phyloP scores from a whole-genome alignment of 2,329 filamentous ascomycete species.

The Nemania diffusa region DNA sequence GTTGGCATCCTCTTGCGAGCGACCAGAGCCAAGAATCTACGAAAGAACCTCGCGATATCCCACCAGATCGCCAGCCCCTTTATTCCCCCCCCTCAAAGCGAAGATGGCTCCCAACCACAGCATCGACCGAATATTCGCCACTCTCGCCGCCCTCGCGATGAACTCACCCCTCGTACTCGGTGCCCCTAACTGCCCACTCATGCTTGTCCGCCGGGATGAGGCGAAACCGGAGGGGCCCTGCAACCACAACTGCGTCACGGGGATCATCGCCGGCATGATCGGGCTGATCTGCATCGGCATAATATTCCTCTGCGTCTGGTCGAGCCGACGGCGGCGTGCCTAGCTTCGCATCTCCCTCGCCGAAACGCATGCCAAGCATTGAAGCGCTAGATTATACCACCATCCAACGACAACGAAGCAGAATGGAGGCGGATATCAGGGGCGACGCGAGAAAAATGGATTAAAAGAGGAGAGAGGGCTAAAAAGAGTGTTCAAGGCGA shows the following conservation, averaged over 20 bases:
- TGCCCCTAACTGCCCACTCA: background rate
- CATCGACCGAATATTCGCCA: background rate
- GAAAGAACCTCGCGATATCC: background rate
- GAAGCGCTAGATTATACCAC: background rate
- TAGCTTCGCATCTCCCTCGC: background rate
- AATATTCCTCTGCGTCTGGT: slow-evolving; percentile 15
- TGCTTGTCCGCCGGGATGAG: background rate
- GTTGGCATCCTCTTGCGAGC: background rate
- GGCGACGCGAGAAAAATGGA: background rate
- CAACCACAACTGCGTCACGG: slow-evolving; percentile 13
- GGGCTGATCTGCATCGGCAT: slow-evolving; percentile 5
- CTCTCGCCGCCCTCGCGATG: background rate
- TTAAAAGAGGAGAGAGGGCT: background rate
- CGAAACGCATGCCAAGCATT: background rate
- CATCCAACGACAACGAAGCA: background rate
- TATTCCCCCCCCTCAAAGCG: background rate
- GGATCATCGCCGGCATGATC: slow-evolving; percentile 12
- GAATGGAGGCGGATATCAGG: background rate
- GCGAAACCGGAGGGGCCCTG: background rate
- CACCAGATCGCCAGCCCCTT: background rate
- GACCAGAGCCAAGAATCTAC: background rate
- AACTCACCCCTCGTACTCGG: background rate
- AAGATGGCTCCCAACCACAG: background rate
- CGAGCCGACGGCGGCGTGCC: background rate
- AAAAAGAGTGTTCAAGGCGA: background rate